phyloP scores from a whole-genome alignment of 2,329 filamentous ascomycete genomes.

The Claviceps spartinae region DNA sequence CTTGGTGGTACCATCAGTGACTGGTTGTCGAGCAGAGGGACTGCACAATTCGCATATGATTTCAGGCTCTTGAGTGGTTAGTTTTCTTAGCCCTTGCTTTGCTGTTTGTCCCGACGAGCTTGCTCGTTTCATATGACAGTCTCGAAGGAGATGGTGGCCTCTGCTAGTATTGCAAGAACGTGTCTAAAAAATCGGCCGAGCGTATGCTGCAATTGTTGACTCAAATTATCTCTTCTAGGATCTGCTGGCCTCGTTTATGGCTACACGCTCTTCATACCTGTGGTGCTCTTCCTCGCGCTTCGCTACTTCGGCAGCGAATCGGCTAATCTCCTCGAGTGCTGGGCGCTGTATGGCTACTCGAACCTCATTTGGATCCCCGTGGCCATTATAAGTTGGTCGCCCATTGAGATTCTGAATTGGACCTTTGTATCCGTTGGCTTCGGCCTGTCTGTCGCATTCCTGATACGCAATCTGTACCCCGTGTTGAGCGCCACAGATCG shows the following conservation, averaged over 20 bases:
- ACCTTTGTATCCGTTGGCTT: constrained; percentile 83
- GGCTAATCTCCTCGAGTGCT: constrained; percentile 88
- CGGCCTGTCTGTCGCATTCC: constrained; percentile 66
- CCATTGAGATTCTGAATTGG: constrained; percentile 78
- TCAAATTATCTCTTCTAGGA: constrained; percentile 27
- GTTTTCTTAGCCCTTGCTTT: constrained; percentile 11
- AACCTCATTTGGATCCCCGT: constrained; percentile 97
- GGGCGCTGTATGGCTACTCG: constrained; percentile 88
- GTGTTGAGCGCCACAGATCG: constrained; percentile 86
- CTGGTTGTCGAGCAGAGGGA: constrained; percentile 59
- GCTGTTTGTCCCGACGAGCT: not conserved
- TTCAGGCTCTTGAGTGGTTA: constrained; percentile 75
- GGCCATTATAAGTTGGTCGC: constrained; percentile 81
- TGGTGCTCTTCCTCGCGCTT: constrained; percentile 73
- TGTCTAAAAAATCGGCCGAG: too few relatives aligned
- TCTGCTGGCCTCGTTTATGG: constrained; percentile 90
- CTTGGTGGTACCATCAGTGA: constrained; percentile 89
- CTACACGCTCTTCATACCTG: constrained; percentile 78
- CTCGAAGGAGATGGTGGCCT: too few relatives aligned
- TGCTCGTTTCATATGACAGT: too few relatives aligned
- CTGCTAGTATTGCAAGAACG: too few relatives aligned
- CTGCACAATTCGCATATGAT: constrained; percentile 74
- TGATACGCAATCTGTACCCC: constrained; percentile 78
- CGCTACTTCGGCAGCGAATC: constrained; percentile 93
- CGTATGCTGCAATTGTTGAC: not conserved